A percentile compares a stretch with the other conserved stretches of the same genome.
phyloP scores from a whole-genome alignment of 2,329 filamentous ascomycete genomes.

The Xylariaceae sp. region DNA sequence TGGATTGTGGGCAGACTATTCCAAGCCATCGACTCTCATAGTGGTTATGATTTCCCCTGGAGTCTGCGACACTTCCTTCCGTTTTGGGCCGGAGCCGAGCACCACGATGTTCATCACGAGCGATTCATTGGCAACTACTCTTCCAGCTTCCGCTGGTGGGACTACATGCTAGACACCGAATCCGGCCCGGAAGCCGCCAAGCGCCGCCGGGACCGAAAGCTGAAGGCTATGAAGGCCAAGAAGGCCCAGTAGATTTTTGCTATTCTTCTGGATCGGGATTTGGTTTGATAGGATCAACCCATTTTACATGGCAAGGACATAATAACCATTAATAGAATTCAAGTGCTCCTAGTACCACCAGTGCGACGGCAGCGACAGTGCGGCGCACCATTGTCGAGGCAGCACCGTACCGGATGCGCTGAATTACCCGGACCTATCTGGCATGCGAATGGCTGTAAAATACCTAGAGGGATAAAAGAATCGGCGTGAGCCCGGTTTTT shows the following conservation, averaged over 20 bases:
- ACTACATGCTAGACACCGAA: conserved; percentile 90
- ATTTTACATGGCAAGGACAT: neutral
- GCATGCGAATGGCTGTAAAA: conserved; percentile 6
- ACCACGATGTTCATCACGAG: conserved; percentile 97
- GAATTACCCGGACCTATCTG: neutral
- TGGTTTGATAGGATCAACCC: neutral
- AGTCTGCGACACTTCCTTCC: conserved; percentile 91
- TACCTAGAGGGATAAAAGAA: conserved; percentile 25
- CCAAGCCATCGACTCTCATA: conserved; percentile 97
- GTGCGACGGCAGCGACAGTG: neutral
- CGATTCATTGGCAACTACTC: conserved; percentile 98
- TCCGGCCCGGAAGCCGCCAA: conserved; percentile 82
- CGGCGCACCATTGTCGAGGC: conserved; percentile 3
- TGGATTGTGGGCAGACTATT: conserved; percentile 93
- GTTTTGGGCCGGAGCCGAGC: conserved; percentile 95
- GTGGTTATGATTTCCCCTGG: conserved; percentile 98
- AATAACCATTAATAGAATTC: conserved; percentile 3
- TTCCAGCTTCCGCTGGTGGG: conserved; percentile 99
- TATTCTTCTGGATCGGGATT: neutral
- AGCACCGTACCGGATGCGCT: neutral
- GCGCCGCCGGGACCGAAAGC: conserved; percentile 74
- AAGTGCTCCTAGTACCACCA: neutral
- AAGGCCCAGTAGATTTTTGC: conserved; percentile 57
- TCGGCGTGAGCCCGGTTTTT: conserved; percentile 20
- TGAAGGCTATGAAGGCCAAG: conserved; percentile 60